phyloP scores from a whole-genome alignment of 1,284 basidiomycete genomes.

The Ustilago curta region DNA sequence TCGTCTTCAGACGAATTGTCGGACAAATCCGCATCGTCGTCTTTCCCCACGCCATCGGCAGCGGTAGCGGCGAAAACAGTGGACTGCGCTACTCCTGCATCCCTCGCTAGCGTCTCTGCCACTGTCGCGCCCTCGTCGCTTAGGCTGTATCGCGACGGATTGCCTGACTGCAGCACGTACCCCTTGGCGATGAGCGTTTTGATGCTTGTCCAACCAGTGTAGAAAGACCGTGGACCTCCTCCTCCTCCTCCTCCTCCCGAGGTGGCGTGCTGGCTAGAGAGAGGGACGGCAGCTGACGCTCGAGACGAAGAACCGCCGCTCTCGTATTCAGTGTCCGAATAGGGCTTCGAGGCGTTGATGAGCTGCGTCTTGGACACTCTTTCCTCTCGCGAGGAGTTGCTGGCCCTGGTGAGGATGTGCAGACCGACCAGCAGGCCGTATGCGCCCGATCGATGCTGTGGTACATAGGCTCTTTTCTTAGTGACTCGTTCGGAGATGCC shows the following conservation, averaged over 20 bases:
- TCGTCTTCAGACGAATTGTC: conserved; percentile 34
- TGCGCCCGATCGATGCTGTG: conserved; percentile 62
- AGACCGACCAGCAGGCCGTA: conserved; percentile 66
- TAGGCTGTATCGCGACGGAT: conserved; percentile 62
- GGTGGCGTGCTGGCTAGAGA: conserved; percentile 23
- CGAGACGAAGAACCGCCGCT: conserved; percentile 36
- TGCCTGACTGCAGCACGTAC: conserved; percentile 63
- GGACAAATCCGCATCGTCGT: conserved; percentile 6
- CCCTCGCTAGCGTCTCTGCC: conserved; percentile 44
- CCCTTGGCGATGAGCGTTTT: conserved; percentile 67
- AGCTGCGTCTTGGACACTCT: conserved; percentile 60
- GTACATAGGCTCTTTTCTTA: conserved; percentile 61
- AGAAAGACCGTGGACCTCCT: conserved; percentile 44
- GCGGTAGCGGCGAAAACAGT: not conserved
- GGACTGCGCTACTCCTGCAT: conserved; percentile 30
- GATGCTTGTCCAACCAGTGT: conserved; percentile 67
- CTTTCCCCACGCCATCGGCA: not conserved
- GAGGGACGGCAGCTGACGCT: conserved; percentile 35
- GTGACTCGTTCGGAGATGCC: conserved; percentile 23
- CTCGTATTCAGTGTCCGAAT: conserved; percentile 63
- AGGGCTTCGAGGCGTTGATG: conserved; percentile 59
- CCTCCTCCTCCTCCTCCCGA: conserved; percentile 21
- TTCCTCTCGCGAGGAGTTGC: conserved; percentile 13
- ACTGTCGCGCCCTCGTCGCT: conserved; percentile 61
- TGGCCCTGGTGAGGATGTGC: conserved; percentile 36